Evolutionary conservation across 345 rosid genomes (phyloP), one percentile per base, ranked within the genome.

Genomic region (Capsella bursapastoris): DNA sequence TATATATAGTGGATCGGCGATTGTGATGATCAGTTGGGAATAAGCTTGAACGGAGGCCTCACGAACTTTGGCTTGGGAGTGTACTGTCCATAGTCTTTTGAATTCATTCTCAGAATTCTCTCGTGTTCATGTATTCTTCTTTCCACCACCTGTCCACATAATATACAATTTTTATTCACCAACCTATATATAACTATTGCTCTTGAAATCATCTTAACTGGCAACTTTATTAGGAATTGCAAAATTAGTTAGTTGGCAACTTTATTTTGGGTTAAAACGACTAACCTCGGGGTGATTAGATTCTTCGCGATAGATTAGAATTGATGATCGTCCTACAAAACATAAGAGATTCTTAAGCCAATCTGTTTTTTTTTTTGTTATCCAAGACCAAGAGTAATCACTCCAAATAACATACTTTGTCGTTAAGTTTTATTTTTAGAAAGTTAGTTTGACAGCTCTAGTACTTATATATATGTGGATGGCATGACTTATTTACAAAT

Each of bases 21-120:
- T 8, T 22, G 7, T 34, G 37, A 65, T 75, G 52, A 83, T 90
- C 82, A 94, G 77, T 91, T 89, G 34, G 95, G 97, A 75, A 92
- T 95, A 82, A 87, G 91, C 92, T 95, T 92, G 91, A 81, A 95
- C 80, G 92, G 99, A 61, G 99, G 99, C 86, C 80, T 83, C 5
- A 76, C 87, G 53, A 95, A 85, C 70, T 84, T 82, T 49, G 95
- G 96, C 18, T 84, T 58, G 37, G 99, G 93, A 71, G 82, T 89
- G 64, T 71, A 88, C 57, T 71, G 79, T n/a, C 97, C 97, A 71
- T 95, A 90, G 81, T 95, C 99, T 71, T 75, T 79, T 70, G 85
- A 73, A 66, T 86, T 90, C 44, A 52, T 89, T 64, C 65, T 86
- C 50, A 89, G 77, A 12, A 92, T 37, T 84, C 97, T 87, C 75